These are phyloP conservation scores for Agrocybe praecox DNA, from an alignment of 768 basidiomycete genomes.

Conservation along the genomic window DNA sequence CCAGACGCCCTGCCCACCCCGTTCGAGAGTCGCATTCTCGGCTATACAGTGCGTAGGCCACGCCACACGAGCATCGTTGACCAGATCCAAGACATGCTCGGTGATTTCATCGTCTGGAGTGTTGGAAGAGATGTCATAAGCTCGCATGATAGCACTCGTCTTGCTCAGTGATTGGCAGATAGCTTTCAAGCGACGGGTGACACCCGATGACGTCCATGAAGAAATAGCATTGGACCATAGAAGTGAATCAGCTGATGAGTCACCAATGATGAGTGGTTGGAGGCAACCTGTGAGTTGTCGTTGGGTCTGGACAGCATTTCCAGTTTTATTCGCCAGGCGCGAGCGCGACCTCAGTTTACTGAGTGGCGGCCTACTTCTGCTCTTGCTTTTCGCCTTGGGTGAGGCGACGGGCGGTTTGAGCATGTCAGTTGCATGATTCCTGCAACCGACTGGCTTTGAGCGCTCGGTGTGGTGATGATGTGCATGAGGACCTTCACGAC, in stretches of 20 bases:
- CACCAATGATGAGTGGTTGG: constrained; percentile 79
- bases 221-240: constrained; percentile 64
- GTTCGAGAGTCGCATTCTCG: constrained; percentile 47
- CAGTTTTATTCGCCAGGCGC: constrained; percentile 2
- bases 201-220: constrained; percentile 62
- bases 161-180: constrained; percentile 71
- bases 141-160: constrained; percentile 61
- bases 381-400: constrained; percentile 27
- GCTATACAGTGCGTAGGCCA: constrained; percentile 77
- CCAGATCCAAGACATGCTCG: constrained; percentile 70
- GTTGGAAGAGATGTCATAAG: constrained; percentile 69
- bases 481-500: constrained; percentile 14
- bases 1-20: constrained; percentile 68
- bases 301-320: constrained; percentile 18
- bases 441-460: constrained; percentile 9
- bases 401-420: background rate
- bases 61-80: constrained; percentile 73
- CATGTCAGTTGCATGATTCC: background rate
- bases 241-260: constrained; percentile 65
- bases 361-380: constrained; percentile 20
- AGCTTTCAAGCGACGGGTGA: constrained; percentile 70
- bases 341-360: constrained; percentile 14
- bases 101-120: constrained; percentile 68
- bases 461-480: constrained; percentile 19
- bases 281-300: constrained; percentile 19